Percentiles rank a stretch among this genome's conserved stretches.
Conservation (phyloP, 768 basidiomycete genomes). For the Suillus americanus region DNA sequence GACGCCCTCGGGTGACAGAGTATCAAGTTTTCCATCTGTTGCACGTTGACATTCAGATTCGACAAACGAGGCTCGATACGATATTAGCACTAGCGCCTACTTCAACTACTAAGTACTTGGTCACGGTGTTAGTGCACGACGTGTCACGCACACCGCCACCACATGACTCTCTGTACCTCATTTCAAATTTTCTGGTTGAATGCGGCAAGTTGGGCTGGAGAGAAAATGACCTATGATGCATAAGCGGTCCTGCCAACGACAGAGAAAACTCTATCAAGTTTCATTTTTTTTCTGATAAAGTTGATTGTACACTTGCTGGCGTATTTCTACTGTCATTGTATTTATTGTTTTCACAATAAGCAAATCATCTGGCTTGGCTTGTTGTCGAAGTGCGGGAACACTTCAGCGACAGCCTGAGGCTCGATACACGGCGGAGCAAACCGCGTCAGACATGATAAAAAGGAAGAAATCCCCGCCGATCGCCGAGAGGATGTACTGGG, state of each 20-base stretch:
- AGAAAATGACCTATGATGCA: neutral
- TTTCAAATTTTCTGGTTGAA: neutral
- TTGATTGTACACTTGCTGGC: neutral
- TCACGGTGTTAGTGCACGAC: too few relatives aligned
- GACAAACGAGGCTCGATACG: neutral
- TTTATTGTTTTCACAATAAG: neutral
- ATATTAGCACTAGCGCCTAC: neutral
- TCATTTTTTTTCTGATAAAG: neutral
- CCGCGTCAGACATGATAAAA: neutral
- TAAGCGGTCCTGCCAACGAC: neutral
- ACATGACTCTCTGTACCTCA: too few relatives aligned
- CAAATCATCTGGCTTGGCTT: neutral
- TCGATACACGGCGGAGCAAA: neutral
- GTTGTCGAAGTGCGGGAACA: neutral
- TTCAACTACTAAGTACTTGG: too few relatives aligned
- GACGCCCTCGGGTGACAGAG: slow-evolving; percentile 42
- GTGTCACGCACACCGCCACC: too few relatives aligned
- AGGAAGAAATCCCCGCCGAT: neutral
- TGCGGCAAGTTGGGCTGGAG: neutral
- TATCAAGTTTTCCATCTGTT: slow-evolving; percentile 28
- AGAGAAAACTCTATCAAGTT: neutral
- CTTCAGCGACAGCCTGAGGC: neutral
- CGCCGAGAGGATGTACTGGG: neutral
- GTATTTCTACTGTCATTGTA: neutral
- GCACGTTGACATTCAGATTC: slow-evolving; percentile 9